Evolutionary conservation across 1,284 basidiomycete genomes (phyloP).

Genomic region (Heimioporus punctisporus): DNA sequence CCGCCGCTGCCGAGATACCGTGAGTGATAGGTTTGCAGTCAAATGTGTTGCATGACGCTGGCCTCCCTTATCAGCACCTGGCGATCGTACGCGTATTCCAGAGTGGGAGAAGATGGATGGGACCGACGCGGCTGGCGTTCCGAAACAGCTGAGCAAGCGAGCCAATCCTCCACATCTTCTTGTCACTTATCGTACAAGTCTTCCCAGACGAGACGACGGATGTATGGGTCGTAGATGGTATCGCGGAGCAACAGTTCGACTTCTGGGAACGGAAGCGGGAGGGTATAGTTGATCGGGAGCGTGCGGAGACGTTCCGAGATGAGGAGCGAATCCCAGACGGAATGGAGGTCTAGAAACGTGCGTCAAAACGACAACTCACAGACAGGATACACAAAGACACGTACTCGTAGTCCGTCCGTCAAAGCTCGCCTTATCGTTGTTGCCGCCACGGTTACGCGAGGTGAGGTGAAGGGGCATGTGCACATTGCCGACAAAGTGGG

Average conservation of each 20-base stretch:
- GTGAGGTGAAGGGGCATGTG: constrained; percentile 77
- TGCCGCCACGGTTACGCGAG: constrained; percentile 86
- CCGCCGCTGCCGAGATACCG: constrained; percentile 83
- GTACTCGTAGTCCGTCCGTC: constrained; percentile 69
- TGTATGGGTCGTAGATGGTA: constrained; percentile 87
- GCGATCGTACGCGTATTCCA: too few species aligned
- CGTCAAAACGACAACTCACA: background rate
- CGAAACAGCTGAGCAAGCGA: constrained; percentile 59
- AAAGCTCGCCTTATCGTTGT: constrained; percentile 72
- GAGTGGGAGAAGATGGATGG: constrained; percentile 30
- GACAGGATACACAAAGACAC: constrained; percentile 18
- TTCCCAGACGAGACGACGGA: constrained; percentile 86
- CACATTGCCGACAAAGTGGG: constrained; percentile 91
- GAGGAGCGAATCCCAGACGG: constrained; percentile 84
- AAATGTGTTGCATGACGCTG: too few species aligned
- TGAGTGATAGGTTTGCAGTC: too few species aligned
- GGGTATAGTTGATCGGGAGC: constrained; percentile 75
- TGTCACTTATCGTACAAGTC: constrained; percentile 53
- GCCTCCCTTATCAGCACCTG: too few species aligned
- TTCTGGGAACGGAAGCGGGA: constrained; percentile 60
- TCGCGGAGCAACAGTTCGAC: constrained; percentile 79
- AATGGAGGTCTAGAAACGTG: constrained; percentile 79
- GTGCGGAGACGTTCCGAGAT: constrained; percentile 82
- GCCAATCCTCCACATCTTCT: constrained; percentile 63
- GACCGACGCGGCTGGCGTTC: constrained; percentile 4